Evolutionary conservation across 1,284 basidiomycete species (phyloP).

Genomic region (Sanghuangporus sanghuang): DNA sequence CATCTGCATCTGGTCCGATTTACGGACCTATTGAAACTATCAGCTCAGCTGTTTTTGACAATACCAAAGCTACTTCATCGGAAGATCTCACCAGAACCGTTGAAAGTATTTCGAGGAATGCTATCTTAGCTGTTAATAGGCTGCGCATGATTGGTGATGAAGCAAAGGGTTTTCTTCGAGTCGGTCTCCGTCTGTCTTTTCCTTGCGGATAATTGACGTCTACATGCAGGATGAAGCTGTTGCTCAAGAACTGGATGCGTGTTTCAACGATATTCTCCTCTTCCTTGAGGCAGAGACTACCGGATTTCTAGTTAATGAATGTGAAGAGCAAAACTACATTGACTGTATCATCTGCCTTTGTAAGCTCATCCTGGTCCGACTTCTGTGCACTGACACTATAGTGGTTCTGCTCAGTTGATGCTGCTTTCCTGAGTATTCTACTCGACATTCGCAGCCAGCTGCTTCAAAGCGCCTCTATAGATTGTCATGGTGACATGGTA

Average conservation of each 20-base stretch:
- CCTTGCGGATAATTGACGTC: neutral
- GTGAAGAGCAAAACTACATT: constrained; percentile 4
- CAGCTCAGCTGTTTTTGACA: no score
- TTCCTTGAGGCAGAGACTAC: constrained; percentile 3
- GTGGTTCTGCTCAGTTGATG: neutral
- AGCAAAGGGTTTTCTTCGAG: neutral
- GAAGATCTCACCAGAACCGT: neutral
- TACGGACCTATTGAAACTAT: neutral
- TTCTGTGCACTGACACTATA: neutral
- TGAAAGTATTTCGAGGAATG: neutral
- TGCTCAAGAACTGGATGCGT: neutral
- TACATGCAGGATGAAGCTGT: neutral
- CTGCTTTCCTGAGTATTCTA: constrained; percentile 1
- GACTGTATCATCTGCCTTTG: constrained; percentile 2
- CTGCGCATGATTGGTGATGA: neutral
- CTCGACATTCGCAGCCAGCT: constrained; percentile 6
- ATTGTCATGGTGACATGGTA: constrained; percentile 22
- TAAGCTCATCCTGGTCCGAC: neutral
- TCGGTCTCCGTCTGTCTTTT: neutral
- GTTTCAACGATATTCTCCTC: constrained; percentile 3
- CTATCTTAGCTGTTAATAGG: neutral
- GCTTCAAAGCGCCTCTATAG: neutral
- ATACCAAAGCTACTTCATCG: neutral
- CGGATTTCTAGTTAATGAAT: neutral
- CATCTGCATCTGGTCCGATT: neutral